Evolutionary conservation across 2,329 filamentous ascomycete genomes (phyloP), one percentile per base, ranked within the genome.

Genomic region (Didymella exigua): DNA sequence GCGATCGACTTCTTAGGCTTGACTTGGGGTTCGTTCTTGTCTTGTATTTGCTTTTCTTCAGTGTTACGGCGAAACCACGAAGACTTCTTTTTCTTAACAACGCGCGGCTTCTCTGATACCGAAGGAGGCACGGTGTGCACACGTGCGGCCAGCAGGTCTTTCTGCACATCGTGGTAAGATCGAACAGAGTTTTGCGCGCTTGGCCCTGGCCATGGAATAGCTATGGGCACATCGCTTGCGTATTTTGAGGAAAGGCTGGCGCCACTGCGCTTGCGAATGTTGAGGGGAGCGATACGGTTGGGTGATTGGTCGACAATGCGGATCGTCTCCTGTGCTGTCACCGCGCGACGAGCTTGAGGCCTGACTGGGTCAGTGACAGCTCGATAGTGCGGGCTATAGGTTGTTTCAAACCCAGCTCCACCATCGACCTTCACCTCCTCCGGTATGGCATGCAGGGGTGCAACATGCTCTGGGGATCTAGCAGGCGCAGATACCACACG

Each of bases 271-370:
- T 86, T 86, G 42, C 81, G 79, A 36, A 86, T 81, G 43, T 80
- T 82, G 40, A 86, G 73, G 2, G 84, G 82, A 33, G 80, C 82
- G 7, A 84, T 75, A 21, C 76, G 77, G 4, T 73, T 77, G 4
- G 82, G 80, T 30, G 81, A 82, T 9, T 79, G 77, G 24, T 81
- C 78, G 2, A 87, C 84, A 59, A 87, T 74, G 11, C 85, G 79
- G 37, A 87, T 84, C 0, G 84, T 86, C 26, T 76, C 67, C 56
- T 65, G 66, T 21, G 69, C 69, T 56, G 59, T 71, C 54, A 61
- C 57, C 36, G 58, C 60, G 49, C 65, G 61, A 13, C 54, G 67
- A 49, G 51, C 69, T 56, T 66, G 65, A 16, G 64, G 65, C 38
- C 66, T 71, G 44, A 74, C 52, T 18, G 79, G 78, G 34, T 78